Percentiles rank a stretch among this genome's conserved stretches.
phyloP scores from a whole-genome alignment of 1,139 yeast genomes.

The Arxiozyma slooffiae region DNA sequence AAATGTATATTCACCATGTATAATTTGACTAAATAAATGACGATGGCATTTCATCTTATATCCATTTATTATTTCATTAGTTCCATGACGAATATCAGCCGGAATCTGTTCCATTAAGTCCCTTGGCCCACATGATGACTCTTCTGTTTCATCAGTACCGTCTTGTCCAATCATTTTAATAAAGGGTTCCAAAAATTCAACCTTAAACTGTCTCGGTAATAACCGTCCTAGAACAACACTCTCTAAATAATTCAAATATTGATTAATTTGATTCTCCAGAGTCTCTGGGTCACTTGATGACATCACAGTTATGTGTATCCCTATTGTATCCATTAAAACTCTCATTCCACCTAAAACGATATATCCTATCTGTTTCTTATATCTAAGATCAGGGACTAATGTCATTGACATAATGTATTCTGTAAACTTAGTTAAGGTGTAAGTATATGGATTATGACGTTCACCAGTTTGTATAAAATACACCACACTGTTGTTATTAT shows the following conservation, averaged over 20 bases:
- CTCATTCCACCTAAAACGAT: slow-evolving; percentile 47
- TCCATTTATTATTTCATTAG: slow-evolving; percentile 19
- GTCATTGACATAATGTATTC: slow-evolving; percentile 37
- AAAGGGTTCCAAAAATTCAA: slow-evolving; percentile 31
- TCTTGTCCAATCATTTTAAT: neutral
- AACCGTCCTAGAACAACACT: slow-evolving; percentile 17
- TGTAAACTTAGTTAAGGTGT: slow-evolving; percentile 38
- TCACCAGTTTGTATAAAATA: slow-evolving; percentile 48
- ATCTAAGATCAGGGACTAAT: slow-evolving; percentile 41
- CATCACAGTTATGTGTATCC: slow-evolving; percentile 45
- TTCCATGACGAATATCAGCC: slow-evolving; percentile 32
- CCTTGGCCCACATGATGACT: slow-evolving; percentile 31
- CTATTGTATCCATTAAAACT: slow-evolving; percentile 42
- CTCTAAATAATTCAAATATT: slow-evolving; percentile 37
- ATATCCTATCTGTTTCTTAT: slow-evolving; percentile 50
- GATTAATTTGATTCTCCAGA: slow-evolving; percentile 39
- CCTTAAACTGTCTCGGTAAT: slow-evolving; percentile 32
- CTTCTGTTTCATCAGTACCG: slow-evolving; percentile 2
- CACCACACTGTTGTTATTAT: slow-evolving; percentile 42
- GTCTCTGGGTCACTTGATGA: slow-evolving; percentile 36
- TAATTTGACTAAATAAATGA: slow-evolving; percentile 41
- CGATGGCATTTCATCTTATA: slow-evolving; percentile 36
- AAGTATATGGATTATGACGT: slow-evolving; percentile 30
- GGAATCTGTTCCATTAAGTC: slow-evolving; percentile 33
- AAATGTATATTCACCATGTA: slow-evolving; percentile 36